A percentile compares a stretch with the other conserved stretches of the same genome.
Conservation (phyloP, 768 basidiomycete species). For the Baorangia bicolor region DNA sequence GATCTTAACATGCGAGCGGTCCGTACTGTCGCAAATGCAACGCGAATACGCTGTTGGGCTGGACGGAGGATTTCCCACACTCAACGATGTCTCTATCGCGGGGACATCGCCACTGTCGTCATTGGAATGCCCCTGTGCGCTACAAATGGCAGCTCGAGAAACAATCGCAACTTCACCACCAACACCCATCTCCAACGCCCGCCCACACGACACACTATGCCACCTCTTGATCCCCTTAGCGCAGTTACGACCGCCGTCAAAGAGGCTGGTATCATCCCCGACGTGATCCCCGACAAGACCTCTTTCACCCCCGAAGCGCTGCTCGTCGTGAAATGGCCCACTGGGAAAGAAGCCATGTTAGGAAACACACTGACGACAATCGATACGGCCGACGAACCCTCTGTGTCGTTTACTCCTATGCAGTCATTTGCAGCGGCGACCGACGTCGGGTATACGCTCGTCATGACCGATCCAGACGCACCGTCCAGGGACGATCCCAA, state of each 20-base stretch:
- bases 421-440: slow-evolving; percentile 30
- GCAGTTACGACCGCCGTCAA: slow-evolving; percentile 16
- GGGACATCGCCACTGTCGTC: slow-evolving; percentile 12
- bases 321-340: slow-evolving; percentile 31
- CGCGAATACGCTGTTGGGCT: not conserved
- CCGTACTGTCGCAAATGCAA: not conserved
- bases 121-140: slow-evolving; percentile 3
- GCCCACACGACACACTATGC: slow-evolving; percentile 10
- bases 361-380: slow-evolving; percentile 37
- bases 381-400: slow-evolving; percentile 51
- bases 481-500: slow-evolving; percentile 49
- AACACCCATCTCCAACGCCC: not conserved
- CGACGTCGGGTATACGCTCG: slow-evolving; percentile 48
- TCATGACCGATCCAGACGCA: slow-evolving; percentile 61
- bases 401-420: slow-evolving; percentile 46
- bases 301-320: slow-evolving; percentile 30
- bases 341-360: slow-evolving; percentile 32
- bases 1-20: not conserved
- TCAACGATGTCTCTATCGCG: not conserved
- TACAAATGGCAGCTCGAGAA: not conserved
- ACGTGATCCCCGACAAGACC: slow-evolving; percentile 27
- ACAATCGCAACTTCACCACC: not conserved
- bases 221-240: slow-evolving; percentile 28
- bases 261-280: slow-evolving; percentile 28
- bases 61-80: not conserved